phyloP scores from a whole-genome alignment of 202 grass and related monocot species.

The Sporobolus alterniflorus region DNA sequence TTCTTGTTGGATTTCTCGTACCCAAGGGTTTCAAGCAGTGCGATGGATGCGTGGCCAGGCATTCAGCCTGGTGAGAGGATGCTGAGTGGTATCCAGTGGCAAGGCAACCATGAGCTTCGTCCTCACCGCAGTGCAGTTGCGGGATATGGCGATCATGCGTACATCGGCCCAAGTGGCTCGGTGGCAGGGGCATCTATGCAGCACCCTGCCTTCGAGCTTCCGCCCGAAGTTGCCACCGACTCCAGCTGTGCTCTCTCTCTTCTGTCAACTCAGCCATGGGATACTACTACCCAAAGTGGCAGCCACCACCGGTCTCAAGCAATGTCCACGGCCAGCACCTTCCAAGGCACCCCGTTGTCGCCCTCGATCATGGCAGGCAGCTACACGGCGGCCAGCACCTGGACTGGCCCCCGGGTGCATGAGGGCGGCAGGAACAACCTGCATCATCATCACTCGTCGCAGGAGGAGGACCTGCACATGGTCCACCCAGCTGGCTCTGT shows the following conservation, averaged over 20 bases:
- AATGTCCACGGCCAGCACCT: conserved; percentile 56
- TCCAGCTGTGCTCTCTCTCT: conserved; percentile 99
- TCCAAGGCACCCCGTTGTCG: conserved; percentile 45
- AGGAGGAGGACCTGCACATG: conserved; percentile 32
- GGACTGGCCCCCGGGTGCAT: conserved; percentile 22
- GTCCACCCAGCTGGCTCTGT: conserved; percentile 30
- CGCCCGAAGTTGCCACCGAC: conserved; percentile 57
- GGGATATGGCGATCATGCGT: conserved; percentile 45
- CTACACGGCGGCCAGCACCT: conserved; percentile 27
- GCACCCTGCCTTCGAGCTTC: conserved; percentile 47
- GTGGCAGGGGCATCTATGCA: conserved; percentile 30
- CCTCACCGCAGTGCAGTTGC: conserved; percentile 46
- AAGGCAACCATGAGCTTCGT: conserved; percentile 42
- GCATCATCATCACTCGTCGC: conserved; percentile 29
- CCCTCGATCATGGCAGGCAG: conserved; percentile 43
- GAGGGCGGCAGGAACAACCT: conserved; percentile 25
- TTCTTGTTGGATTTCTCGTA: conserved; percentile 86
- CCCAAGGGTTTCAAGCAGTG: conserved; percentile 55
- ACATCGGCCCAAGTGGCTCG: conserved; percentile 50
- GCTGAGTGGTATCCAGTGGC: conserved; percentile 47
- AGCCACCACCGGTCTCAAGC: conserved; percentile 46
- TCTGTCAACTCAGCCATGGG: conserved; percentile 98
- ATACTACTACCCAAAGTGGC: conserved; percentile 33
- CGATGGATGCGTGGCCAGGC: conserved; percentile 63
- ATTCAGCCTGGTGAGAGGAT: conserved; percentile 46